Evolutionary conservation across 331 rosid species (phyloP).

Genomic region (Acacia pycnantha): DNA sequence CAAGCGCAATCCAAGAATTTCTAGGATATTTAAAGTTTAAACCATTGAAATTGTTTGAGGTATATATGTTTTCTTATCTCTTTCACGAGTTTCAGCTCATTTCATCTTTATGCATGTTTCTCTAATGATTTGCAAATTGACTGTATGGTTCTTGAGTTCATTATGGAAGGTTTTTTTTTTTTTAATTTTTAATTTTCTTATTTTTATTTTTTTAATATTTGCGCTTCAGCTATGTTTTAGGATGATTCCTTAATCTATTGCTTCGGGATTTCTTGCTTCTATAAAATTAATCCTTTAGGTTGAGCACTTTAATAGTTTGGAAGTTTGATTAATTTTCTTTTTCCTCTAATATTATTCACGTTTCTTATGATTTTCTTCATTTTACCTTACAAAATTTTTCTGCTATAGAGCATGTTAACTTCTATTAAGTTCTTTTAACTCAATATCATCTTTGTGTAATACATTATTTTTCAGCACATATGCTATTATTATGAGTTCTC

Average conservation of each 20-base stretch:
- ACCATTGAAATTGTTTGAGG: background rate
- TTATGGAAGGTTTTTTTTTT: background rate
- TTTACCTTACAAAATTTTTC: constrained; percentile 4
- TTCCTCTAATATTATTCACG: background rate
- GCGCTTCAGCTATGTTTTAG: background rate
- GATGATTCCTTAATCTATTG: background rate
- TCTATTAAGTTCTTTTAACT: background rate
- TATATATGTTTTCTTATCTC: background rate
- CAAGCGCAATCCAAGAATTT: background rate
- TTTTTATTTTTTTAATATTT: too few species aligned
- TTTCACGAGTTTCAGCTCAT: background rate
- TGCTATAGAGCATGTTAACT: background rate
- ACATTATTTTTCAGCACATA: constrained; percentile 17
- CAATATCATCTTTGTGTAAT: constrained; percentile 1
- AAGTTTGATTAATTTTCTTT: background rate
- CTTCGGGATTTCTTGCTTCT: background rate
- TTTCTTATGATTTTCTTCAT: constrained; percentile 11
- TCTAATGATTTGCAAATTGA: background rate
- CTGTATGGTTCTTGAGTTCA: background rate
- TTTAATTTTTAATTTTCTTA: too few species aligned
- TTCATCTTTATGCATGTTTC: background rate
- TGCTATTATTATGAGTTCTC: background rate
- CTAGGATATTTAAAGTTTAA: background rate
- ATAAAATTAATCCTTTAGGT: background rate
- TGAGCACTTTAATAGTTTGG: background rate